phyloP scores from a whole-genome alignment of 1,139 yeast species.

The Pichia sp. region DNA sequence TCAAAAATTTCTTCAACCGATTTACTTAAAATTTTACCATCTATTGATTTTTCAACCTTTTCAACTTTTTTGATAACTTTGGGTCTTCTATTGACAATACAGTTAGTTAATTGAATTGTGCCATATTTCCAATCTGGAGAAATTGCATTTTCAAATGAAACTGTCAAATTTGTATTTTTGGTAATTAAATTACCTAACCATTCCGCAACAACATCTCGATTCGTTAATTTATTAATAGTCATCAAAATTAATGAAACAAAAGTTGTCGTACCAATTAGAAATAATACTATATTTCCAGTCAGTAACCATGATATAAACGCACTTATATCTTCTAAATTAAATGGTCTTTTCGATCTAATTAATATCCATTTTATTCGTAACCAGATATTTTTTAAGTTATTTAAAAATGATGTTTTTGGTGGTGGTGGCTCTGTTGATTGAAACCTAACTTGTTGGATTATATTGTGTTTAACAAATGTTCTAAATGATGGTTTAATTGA shows the following conservation, averaged over 20 bases:
- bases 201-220: conserved; percentile 83
- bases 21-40: conserved; percentile 12
- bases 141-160: conserved; percentile 87
- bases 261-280: conserved; percentile 83
- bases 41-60: conserved; percentile 40
- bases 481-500: background rate
- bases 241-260: conserved; percentile 74
- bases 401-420: background rate
- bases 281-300: conserved; percentile 74
- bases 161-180: conserved; percentile 76
- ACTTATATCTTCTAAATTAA: conserved; percentile 80
- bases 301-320: conserved; percentile 90
- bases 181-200: conserved; percentile 79
- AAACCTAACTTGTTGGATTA: conserved; percentile 1
- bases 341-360: conserved; percentile 55
- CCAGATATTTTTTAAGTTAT: conserved; percentile 38
- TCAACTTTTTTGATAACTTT: conserved; percentile 43
- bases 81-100: conserved; percentile 83
- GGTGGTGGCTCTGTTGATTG: background rate
- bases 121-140: conserved; percentile 95
- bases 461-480: background rate
- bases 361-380: conserved; percentile 67
- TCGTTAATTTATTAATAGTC: conserved; percentile 77
- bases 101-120: conserved; percentile 73
- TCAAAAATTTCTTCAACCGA: conserved; percentile 36